Conservation (phyloP, 345 rosid genomes). For the Rubroshorea leprosula region DNA sequence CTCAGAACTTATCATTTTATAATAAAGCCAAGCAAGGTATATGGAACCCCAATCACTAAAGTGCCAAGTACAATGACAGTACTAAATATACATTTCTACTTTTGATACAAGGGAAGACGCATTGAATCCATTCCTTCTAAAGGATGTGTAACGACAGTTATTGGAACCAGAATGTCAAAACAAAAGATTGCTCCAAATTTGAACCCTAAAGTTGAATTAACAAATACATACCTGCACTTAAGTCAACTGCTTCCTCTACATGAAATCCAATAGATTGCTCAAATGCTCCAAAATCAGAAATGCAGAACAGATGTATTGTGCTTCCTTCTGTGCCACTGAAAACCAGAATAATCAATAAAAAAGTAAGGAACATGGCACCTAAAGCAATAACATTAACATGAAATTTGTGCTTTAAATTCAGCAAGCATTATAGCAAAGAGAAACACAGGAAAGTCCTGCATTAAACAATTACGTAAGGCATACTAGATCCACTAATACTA, state of each 20-base stretch:
- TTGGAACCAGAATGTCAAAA: neutral
- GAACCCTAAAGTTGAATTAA: conserved; percentile 2
- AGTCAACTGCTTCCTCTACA: conserved; percentile 26
- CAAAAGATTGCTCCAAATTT: neutral
- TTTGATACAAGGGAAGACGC: too few species aligned
- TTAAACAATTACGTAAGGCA: neutral
- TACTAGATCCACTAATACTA: too few species aligned
- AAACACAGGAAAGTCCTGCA: neutral
- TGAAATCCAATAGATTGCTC: conserved; percentile 26
- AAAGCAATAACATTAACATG: too few species aligned
- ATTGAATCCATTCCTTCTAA: neutral
- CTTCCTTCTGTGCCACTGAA: conserved; percentile 27
- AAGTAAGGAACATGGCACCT: conserved; percentile 3
- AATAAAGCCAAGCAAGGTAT: too few species aligned
- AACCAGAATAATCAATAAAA: conserved; percentile 14
- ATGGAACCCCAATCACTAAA: too few species aligned
- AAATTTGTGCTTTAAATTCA: too few species aligned
- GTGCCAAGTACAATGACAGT: neutral
- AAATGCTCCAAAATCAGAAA: conserved; percentile 26
- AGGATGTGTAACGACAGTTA: neutral
- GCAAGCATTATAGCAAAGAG: neutral
- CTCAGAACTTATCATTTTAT: neutral
- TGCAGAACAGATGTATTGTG: conserved; percentile 16
- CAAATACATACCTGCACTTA: conserved; percentile 30
- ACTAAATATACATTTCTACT: too few species aligned